A percentile compares a stretch with the other conserved stretches of the same genome.
phyloP scores from a whole-genome alignment of 163 green algal genomes.

The Scenedesmus sp. region DNA sequence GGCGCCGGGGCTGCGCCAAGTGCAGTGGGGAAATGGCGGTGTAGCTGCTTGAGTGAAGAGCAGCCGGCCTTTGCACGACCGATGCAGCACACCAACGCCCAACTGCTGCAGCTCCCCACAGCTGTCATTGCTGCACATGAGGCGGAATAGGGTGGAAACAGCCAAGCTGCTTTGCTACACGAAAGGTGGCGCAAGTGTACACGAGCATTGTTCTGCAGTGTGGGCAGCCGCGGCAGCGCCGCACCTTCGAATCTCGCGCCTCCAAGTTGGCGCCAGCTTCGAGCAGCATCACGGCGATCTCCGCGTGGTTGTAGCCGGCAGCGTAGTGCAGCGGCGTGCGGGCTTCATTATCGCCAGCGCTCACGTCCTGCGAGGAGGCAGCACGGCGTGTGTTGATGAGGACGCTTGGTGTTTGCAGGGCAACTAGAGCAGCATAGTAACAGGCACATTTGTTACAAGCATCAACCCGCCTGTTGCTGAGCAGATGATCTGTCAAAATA shows the following conservation, averaged over 20 bases:
- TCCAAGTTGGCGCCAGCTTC: conserved; percentile 73
- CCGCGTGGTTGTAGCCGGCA: conserved; percentile 59
- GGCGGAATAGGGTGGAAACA: background rate
- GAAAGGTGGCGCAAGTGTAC: too few relatives aligned
- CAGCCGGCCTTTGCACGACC: too few relatives aligned
- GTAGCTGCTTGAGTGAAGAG: too few relatives aligned
- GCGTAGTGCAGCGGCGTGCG: conserved; percentile 79
- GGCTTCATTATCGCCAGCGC: conserved; percentile 64
- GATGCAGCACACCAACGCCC: too few relatives aligned
- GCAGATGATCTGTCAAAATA: too few relatives aligned
- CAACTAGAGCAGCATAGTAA: too few relatives aligned
- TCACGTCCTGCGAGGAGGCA: conserved; percentile 62
- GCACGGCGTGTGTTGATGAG: too few relatives aligned
- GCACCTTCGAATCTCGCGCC: conserved; percentile 63
- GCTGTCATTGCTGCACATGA: background rate
- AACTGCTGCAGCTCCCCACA: too few relatives aligned
- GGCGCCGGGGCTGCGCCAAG: background rate
- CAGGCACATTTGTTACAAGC: background rate
- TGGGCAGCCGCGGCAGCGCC: conserved; percentile 62
- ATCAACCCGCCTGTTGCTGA: too few relatives aligned
- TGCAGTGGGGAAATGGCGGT: background rate
- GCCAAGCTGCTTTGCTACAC: background rate
- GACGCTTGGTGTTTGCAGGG: too few relatives aligned
- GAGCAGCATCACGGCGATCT: conserved; percentile 71
- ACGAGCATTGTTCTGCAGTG: background rate